Conservation (phyloP, 345 rosid species). For the Citrus australasica region DNA sequence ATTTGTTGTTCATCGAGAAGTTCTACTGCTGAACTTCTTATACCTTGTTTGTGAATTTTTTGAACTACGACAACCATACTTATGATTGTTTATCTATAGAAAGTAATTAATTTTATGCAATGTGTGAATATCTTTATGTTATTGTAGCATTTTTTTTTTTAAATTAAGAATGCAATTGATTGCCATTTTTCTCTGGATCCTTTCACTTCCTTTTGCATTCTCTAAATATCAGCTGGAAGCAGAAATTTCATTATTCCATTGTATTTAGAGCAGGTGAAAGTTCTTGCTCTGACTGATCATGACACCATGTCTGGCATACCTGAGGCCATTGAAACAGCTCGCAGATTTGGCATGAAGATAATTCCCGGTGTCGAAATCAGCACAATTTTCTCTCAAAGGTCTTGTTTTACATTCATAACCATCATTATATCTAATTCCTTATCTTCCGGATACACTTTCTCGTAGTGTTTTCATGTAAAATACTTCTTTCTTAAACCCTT, state of each 20-base stretch:
- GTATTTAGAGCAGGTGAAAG: constrained; percentile 81
- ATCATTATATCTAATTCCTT: constrained; percentile 3
- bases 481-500: neutral
- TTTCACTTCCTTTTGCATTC: neutral
- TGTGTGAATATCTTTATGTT: neutral
- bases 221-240: constrained; percentile 3
- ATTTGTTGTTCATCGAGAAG: neutral
- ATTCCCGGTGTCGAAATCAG: constrained; percentile 96
- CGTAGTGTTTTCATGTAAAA: neutral
- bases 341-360: constrained; percentile 72
- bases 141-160: neutral
- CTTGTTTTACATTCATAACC: constrained; percentile 3
- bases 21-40: neutral
- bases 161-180: neutral
- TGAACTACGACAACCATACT: neutral
- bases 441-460: neutral
- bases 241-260: constrained; percentile 27
- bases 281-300: constrained; percentile 92
- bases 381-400: constrained; percentile 78
- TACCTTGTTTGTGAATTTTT: neutral
- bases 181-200: neutral
- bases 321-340: constrained; percentile 84
- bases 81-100: neutral
- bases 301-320: constrained; percentile 88
- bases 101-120: neutral